Conservation (phyloP, 768 basidiomycete species). For the Amanita rimosa region DNA sequence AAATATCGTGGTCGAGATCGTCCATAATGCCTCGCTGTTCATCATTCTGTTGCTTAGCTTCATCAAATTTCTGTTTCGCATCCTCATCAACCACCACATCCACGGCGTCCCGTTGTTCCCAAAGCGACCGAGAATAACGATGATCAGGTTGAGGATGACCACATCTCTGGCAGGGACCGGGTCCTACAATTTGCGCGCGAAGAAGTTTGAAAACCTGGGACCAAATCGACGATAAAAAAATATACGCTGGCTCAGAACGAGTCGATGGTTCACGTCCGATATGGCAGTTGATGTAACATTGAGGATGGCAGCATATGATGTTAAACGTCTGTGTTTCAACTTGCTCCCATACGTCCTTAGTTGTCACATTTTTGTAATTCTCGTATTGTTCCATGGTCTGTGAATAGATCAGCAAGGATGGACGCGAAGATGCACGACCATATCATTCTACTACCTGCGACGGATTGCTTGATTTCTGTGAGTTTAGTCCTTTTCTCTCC, state of each 20-base stretch:
- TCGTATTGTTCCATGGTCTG: conserved; percentile 1
- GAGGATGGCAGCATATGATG: neutral
- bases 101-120: too few relatives aligned
- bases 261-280: neutral
- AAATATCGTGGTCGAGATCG: too few relatives aligned
- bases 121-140: too few relatives aligned
- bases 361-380: neutral
- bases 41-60: too few relatives aligned
- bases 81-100: too few relatives aligned
- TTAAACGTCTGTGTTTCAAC: neutral
- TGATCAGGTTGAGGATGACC: too few relatives aligned
- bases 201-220: neutral
- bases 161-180: too few relatives aligned
- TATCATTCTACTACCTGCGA: neutral
- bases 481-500: conserved; percentile 1
- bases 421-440: neutral
- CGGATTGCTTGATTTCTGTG: neutral
- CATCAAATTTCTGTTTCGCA: too few relatives aligned
- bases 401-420: neutral
- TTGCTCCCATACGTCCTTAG: neutral
- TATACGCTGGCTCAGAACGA: neutral
- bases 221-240: too few relatives aligned
- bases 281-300: conserved; percentile 1
- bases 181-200: too few relatives aligned
- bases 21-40: too few relatives aligned